Evolutionary conservation across 306 rosid species (phyloP), one percentile per base, ranked within the genome.

Genomic region (Inga laurina): DNA sequence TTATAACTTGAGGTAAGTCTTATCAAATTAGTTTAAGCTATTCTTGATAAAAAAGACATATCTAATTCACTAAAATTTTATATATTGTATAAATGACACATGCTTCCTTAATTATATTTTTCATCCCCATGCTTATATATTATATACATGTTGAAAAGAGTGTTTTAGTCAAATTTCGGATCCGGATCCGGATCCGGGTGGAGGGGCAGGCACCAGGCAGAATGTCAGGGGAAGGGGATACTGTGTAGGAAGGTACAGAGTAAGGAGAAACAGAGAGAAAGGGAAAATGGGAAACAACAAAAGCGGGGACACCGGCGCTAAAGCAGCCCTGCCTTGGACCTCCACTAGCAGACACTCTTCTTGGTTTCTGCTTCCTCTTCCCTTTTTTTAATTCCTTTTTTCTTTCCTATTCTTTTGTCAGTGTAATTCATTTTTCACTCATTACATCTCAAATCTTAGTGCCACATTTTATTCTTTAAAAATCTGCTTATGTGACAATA

Each of bases 281-380:
- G 68, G 81, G 56, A 16, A 82, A 79, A 75, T 78, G 82, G 72
- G 62, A 62, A 86, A 84, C 84, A 83, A 75, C 83, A 74, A 81
- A 93, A 89, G 89, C 93, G 96, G 93, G 87, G 92, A 95, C 99
- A 95, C 93, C 97, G 99, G 94, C 99, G 94, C 96, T 77, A 87
- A 93, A 91, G 89, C 81, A 90, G 95, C 83, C 88, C 92, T 95
- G 94, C 92, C 94, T 93, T 91, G 97, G 91, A 75, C 88, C 90
- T 93, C 65, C 84, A 82, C 74, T 84, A 75, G 96, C 93, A 84
- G 92, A 91, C 99, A 95, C 92, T 79, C 78, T 85, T 90, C 97
- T 95, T 93, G 94, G 90, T 87, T 88, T 91, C 83, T 88, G 93
- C 84, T 84, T 85, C 71, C 85, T 71, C 81, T 81, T 72, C 54